Base-by-base conservation (phyloP, 805 yeast genomes). In the Candida glaebosa region DNA sequence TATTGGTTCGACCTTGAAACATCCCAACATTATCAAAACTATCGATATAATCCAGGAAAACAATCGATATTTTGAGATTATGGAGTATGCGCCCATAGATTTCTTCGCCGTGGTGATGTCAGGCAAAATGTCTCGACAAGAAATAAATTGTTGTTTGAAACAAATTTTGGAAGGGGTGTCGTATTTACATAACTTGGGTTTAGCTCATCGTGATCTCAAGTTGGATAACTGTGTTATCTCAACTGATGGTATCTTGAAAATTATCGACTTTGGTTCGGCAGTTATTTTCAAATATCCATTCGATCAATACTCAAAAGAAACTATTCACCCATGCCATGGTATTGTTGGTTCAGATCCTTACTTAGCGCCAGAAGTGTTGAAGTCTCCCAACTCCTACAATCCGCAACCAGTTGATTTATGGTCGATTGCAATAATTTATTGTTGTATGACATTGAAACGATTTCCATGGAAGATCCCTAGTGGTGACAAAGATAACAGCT, bases 401-500 rank as follows among this genome's bases (percentile, higher is more conserved):
- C 96, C 96, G 12, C 75, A 95, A 49, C 95, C 96, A 1, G 95
- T 89, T 5, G 97, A 89, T 66, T 79, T 89, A 35, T 89, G 97
- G 97, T 86, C 96, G 5, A 81, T 81, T 25, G 96, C 96, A 6
- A 87, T 89, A 45, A 86, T 89, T 37, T 86, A 85, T 63, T 87
- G 95, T 51, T 89, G 96, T 68, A 88, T 89, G 96, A 78, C 87
- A 44, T 71, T 89, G 60, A 84, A 87, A 57, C 85, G 88, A 65
- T 89, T 89, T 65, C 96, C 96, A 6, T 89, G 96, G 96, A 88
- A 87, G 58, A 87, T 87, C 5, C 96, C 97, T 6, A 84, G 87
- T 55, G 62, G 81, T 37, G 67, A 58, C 39, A 71, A 83, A 38
- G 96, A 89, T 61, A 78, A 81, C 51, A 82, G 93, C 46, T 90